Evolutionary conservation across 106 monocot species (phyloP).

Genomic region (Amphibolis antarctica): DNA sequence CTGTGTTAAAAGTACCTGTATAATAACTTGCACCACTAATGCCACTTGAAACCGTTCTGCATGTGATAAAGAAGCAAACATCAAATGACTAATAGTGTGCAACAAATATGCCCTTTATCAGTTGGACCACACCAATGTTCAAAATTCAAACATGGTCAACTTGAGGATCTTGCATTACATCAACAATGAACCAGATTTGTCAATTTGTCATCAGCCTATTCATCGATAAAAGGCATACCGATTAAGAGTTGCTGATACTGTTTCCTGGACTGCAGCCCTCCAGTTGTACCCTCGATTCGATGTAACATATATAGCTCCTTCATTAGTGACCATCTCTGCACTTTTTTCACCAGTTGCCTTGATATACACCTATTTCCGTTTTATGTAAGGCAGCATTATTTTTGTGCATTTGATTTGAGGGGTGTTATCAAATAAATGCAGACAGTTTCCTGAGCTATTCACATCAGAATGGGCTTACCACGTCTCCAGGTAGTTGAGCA

Average conservation of each 20-base stretch:
- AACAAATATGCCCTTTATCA: neutral
- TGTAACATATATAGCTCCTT: conserved; percentile 96
- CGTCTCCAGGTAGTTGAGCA: conserved; percentile 86
- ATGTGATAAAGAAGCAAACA: conserved; percentile 6
- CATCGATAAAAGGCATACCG: conserved; percentile 25
- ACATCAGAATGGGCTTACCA: conserved; percentile 24
- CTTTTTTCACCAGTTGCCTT: conserved; percentile 84
- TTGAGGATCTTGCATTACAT: neutral
- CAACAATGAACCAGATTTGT: neutral
- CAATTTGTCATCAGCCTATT: neutral
- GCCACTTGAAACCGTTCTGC: conserved; percentile 99
- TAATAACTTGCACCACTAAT: conserved; percentile 99
- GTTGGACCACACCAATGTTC: neutral
- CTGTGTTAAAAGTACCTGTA: conserved; percentile 89
- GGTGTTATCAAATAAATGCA: neutral
- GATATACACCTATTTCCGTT: conserved; percentile 56
- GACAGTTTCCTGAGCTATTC: neutral
- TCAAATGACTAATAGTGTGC: neutral
- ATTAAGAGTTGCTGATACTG: conserved; percentile 96
- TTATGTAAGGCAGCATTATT: too few species aligned
- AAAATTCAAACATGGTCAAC: neutral
- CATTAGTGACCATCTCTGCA: conserved; percentile 97
- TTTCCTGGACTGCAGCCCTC: conserved; percentile 98
- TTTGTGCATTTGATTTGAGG: too few species aligned
- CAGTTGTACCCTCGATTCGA: conserved; percentile 91